Base-by-base conservation (phyloP, 2,329 filamentous ascomycete species). In the Verticillium alfalfae region DNA sequence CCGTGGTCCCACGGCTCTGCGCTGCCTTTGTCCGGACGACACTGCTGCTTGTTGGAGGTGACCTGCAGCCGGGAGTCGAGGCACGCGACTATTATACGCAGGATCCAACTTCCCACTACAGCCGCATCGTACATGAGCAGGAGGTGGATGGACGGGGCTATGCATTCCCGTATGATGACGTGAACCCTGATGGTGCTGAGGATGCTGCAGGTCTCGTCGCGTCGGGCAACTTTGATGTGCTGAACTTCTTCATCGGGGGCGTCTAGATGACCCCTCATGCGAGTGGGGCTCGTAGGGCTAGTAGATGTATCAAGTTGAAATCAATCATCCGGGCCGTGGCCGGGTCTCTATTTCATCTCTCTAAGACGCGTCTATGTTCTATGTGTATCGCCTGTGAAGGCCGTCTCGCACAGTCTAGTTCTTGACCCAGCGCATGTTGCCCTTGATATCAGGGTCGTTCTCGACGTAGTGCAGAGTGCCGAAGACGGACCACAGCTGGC, bases 161-260 rank as follows among this genome's bases (percentile, higher is more conserved):
- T 69, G 83, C 85, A 0, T 90, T 89, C 68, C 79, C 88, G 0
- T 90, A 89, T 66, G 88, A 90, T 67, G 88, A 90, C 69, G 87
- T 90, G 18, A 83, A 84, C 60, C 81, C 85, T 0, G 76, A 79
- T 63, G 84, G 80, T 18, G 78, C 80, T 34, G 75, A 79, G 65
- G 84, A 88, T 69, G 81, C 83, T 3, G 76, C 76, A 1, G 76
- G 74, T 0, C 63, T 70, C 15, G 69, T 77, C 16, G 58, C 68
- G 0, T 71, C 71, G 1, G 67, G 66, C 1, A 62, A 57, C 10
- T 69, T 70, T 0, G 61, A 69, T 3, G 66, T 57, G 13, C 61
- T 76, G 61, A 72, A 68, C 1, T 66, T 77, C 22, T 75, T 67
- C 36, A 61, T 73, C 8, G 72, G 72, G 36, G 65, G 57, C 8